Evolutionary conservation across 352 stramenopile species (phyloP).

Genomic region (Phytophthora sp.): DNA sequence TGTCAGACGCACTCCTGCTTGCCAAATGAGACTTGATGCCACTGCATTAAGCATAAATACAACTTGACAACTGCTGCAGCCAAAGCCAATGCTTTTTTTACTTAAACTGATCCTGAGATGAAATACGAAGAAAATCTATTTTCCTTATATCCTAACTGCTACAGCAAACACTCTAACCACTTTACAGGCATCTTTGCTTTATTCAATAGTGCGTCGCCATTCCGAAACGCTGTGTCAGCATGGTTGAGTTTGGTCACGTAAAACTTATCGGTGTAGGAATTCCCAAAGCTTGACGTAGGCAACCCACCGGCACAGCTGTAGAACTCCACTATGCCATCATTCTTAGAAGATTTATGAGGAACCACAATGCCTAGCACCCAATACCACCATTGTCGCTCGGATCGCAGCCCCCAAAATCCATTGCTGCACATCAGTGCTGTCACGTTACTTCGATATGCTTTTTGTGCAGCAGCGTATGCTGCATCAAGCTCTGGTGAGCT

Average conservation of each 20-base stretch:
- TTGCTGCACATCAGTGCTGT: slow-evolving; percentile 48
- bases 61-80: too few species aligned
- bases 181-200: slow-evolving; percentile 59
- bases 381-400: slow-evolving; percentile 26
- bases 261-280: slow-evolving; percentile 42
- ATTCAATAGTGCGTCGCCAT: slow-evolving; percentile 50
- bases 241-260: slow-evolving; percentile 48
- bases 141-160: too few species aligned
- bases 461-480: slow-evolving; percentile 43
- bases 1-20: too few species aligned
- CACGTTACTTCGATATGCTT: slow-evolving; percentile 32
- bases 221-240: slow-evolving; percentile 48
- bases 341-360: slow-evolving; percentile 40
- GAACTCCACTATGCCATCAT: slow-evolving; percentile 52
- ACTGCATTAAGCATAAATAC: too few species aligned
- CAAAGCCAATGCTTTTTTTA: too few species aligned
- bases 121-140: not conserved
- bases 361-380: slow-evolving; percentile 22
- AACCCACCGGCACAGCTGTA: slow-evolving; percentile 47
- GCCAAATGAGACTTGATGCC: too few species aligned
- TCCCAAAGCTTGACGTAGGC: slow-evolving; percentile 24
- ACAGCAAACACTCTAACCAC: slow-evolving; percentile 73
- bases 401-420: slow-evolving; percentile 38
- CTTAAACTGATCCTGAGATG: too few species aligned
- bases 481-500: slow-evolving; percentile 18